A percentile compares a stretch with the other conserved stretches of the same genome.
These are phyloP conservation scores for Fusarium haematococcum DNA, from an alignment of 2,329 filamentous ascomycete species.

Conservation along the genomic window DNA sequence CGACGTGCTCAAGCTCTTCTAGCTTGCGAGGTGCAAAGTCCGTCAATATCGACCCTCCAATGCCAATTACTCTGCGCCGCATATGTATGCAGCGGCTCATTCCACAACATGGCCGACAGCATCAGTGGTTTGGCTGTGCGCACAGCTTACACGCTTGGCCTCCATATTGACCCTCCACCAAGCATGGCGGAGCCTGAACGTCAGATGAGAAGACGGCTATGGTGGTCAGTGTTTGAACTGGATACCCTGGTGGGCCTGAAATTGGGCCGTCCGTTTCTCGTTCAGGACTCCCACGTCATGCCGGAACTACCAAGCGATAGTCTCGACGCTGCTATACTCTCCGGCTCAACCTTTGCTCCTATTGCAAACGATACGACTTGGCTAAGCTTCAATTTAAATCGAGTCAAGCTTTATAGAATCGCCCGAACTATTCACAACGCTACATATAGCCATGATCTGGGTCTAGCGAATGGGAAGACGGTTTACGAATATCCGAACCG, in stretches of 20 bases:
- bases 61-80: neutral
- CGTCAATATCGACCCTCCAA: neutral
- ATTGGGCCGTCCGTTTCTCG: neutral
- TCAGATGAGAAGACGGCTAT: neutral
- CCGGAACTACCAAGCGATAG: neutral
- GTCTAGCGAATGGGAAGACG: neutral
- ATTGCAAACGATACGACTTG: neutral
- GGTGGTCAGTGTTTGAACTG: neutral
- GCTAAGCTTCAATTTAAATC: neutral
- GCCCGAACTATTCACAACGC: neutral
- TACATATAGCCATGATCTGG: neutral
- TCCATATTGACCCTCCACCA: neutral
- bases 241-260: neutral
- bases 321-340: neutral
- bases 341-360: neutral
- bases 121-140: neutral
- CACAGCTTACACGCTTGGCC: neutral
- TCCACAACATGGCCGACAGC: neutral
- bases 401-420: neutral
- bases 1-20: neutral
- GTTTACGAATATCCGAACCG: neutral
- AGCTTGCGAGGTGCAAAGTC: neutral
- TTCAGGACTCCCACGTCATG: neutral
- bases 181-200: neutral
- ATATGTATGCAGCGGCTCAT: neutral